A percentile compares a stretch with the other conserved stretches of the same genome.
Evolutionary conservation across 1,284 basidiomycete genomes (phyloP).

Genomic region (Fomitopsis palustris): DNA sequence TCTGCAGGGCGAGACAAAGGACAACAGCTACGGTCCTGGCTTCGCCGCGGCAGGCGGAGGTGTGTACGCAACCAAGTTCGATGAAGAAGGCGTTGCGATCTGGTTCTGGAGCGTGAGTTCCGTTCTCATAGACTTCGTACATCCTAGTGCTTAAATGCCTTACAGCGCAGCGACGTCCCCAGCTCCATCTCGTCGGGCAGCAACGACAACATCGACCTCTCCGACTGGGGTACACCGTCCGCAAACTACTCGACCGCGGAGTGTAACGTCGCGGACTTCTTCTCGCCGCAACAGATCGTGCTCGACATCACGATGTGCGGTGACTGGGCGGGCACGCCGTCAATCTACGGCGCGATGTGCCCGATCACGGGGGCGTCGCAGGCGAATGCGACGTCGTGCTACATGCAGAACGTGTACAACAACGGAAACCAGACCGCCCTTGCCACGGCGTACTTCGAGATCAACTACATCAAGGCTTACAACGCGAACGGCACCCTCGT

Average conservation of each 20-base stretch:
- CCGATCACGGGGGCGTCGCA: slow-evolving; percentile 26
- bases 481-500: slow-evolving; percentile 23
- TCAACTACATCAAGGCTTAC: slow-evolving; percentile 46
- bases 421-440: slow-evolving; percentile 45
- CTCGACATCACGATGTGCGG: slow-evolving; percentile 60
- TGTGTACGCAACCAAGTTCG: slow-evolving; percentile 61
- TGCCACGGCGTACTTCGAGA: slow-evolving; percentile 49
- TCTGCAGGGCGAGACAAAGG: slow-evolving; percentile 35
- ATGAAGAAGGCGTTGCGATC: slow-evolving; percentile 45
- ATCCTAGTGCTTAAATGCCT: slow-evolving; percentile 1
- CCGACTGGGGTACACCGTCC: slow-evolving; percentile 55
- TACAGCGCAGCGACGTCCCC: slow-evolving; percentile 38
- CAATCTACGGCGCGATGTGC: slow-evolving; percentile 40
- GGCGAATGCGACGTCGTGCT: slow-evolving; percentile 24
- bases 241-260: slow-evolving; percentile 49
- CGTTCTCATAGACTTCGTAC: not conserved
- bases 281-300: slow-evolving; percentile 49
- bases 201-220: slow-evolving; percentile 40
- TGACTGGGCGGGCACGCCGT: slow-evolving; percentile 45
- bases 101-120: slow-evolving; percentile 63
- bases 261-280: slow-evolving; percentile 48
- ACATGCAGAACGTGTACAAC: slow-evolving; percentile 49
- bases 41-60: slow-evolving; percentile 62
- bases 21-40: slow-evolving; percentile 48
- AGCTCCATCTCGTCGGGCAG: slow-evolving; percentile 12